Conservation (phyloP, 441 rosid species). For the Euphorbia schlechtendalii region DNA sequence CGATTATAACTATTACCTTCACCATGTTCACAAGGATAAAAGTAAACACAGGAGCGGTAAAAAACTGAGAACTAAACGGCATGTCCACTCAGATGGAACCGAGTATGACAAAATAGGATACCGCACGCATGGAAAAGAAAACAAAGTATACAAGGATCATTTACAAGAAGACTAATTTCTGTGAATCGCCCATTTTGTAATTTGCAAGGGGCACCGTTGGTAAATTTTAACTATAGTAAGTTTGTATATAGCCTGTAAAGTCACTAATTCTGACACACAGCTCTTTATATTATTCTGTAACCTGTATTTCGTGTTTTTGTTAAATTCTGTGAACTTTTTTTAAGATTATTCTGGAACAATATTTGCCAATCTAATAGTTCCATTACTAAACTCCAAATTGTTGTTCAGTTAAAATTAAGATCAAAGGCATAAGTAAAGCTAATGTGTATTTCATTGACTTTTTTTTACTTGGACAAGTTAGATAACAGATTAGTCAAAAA, state of each 20-base stretch:
- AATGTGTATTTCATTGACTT: slow-evolving; percentile 69
- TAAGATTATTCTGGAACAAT: slow-evolving; percentile 88
- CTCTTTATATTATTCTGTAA: slow-evolving; percentile 20
- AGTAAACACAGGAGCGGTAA: slow-evolving; percentile 45
- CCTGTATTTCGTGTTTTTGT: slow-evolving; percentile 87
- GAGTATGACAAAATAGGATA: slow-evolving; percentile 28
- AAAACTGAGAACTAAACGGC: slow-evolving; percentile 31
- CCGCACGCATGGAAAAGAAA: slow-evolving; percentile 29
- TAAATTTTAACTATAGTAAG: no score
- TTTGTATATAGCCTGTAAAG: no score
- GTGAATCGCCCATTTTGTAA: slow-evolving; percentile 12
- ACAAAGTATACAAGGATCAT: slow-evolving; percentile 20
- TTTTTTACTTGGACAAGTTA: slow-evolving; percentile 59
- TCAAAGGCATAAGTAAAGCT: no score
- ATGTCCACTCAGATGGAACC: slow-evolving; percentile 24
- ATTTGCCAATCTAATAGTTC: slow-evolving; percentile 87
- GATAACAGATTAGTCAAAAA: slow-evolving; percentile 9
- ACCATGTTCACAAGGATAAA: slow-evolving; percentile 56
- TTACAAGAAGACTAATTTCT: slow-evolving; percentile 12
- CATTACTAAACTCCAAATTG: slow-evolving; percentile 65
- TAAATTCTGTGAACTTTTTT: slow-evolving; percentile 80
- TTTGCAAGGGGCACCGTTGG: not conserved
- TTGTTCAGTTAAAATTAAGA: slow-evolving; percentile 16
- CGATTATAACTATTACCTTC: slow-evolving; percentile 52
- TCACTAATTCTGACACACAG: no score